phyloP scores from a whole-genome alignment of 352 stramenopile genomes.

The Globisporangium polare region DNA sequence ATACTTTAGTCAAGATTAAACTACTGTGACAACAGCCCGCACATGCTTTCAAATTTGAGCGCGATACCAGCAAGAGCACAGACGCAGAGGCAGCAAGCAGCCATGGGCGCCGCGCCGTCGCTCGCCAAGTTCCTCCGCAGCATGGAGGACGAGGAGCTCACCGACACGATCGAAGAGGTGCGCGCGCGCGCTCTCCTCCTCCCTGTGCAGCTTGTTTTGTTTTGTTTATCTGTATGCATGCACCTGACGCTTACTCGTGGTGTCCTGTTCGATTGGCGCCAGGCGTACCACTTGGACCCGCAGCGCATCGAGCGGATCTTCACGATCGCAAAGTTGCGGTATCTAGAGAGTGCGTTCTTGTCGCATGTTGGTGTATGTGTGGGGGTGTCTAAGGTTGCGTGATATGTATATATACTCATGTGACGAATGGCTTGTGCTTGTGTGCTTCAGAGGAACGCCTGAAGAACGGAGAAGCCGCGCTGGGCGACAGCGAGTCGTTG shows the following conservation, averaged over 20 bases:
- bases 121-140: constrained; percentile 49
- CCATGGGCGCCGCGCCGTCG: constrained; percentile 44
- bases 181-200: background rate
- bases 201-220: background rate
- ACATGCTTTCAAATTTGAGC: too few relatives aligned
- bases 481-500: constrained; percentile 1
- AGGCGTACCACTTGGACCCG: constrained; percentile 54
- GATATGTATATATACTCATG: background rate
- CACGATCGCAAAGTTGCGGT: constrained; percentile 34
- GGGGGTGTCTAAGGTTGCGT: background rate
- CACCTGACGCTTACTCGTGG: background rate
- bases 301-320: constrained; percentile 50
- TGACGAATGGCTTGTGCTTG: background rate
- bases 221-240: background rate
- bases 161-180: constrained; percentile 39
- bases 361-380: background rate
- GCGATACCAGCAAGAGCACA: background rate
- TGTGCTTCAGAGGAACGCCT: constrained; percentile 1
- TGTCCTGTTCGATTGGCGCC: background rate
- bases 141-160: constrained; percentile 62
- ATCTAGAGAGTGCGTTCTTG: constrained; percentile 23
- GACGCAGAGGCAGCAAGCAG: background rate
- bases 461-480: background rate
- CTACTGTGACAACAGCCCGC: background rate
- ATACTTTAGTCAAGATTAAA: background rate